A percentile compares a stretch with the other conserved stretches of the same genome.
These are phyloP conservation scores for Arabidopsis thaliana DNA, from an alignment of 345 rosid species.

Conservation along the genomic window DNA sequence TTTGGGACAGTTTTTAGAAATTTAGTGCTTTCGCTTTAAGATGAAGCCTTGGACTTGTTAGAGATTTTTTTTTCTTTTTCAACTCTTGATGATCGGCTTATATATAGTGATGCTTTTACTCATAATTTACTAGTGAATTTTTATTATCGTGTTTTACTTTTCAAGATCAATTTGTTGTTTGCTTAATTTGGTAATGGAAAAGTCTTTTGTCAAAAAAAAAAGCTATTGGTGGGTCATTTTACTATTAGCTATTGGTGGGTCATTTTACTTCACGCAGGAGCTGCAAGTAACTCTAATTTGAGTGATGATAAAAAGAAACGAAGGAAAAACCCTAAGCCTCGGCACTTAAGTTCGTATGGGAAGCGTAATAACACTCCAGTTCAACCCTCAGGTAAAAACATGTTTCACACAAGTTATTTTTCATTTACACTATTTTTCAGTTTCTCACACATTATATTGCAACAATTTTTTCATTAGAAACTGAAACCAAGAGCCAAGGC, in stretches of 20 bases:
- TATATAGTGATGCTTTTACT: background rate
- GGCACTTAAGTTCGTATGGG: background rate
- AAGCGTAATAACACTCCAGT: background rate
- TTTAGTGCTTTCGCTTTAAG: background rate
- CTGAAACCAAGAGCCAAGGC: background rate
- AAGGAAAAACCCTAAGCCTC: background rate
- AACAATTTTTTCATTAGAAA: slow-evolving; percentile 1
- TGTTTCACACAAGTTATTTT: background rate
- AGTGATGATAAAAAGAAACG: slow-evolving; percentile 55
- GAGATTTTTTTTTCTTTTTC: background rate
- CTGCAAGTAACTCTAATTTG: slow-evolving; percentile 48
- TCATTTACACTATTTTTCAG: background rate
- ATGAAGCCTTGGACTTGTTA: slow-evolving; percentile 2
- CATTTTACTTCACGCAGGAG: slow-evolving; percentile 10
- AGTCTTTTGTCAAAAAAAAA: no score
- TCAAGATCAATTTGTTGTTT: background rate
- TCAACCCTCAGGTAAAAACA: slow-evolving; percentile 8
- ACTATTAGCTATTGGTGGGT: background rate
- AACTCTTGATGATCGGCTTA: no score
- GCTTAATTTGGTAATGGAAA: no score
- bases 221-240: background rate
- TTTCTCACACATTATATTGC: background rate
- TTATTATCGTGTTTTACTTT: background rate
- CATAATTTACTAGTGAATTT: background rate
- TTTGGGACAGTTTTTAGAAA: background rate